These are phyloP conservation scores for Skeletonema menzelii DNA, from an alignment of 108 stramenopile species.

Conservation along the genomic window DNA sequence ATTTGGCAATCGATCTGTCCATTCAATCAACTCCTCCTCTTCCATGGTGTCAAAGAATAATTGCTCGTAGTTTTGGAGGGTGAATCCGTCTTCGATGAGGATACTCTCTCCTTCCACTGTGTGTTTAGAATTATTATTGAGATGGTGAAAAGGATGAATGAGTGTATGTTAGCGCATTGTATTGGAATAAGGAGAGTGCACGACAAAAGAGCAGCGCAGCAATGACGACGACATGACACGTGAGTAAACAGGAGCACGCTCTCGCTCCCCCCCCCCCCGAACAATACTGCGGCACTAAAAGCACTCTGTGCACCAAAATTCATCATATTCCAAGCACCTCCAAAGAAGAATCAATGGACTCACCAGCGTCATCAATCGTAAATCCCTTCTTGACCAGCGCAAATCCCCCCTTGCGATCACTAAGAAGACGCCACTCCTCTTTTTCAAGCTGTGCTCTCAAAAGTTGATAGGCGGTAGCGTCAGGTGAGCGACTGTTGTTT, in stretches of 20 bases:
- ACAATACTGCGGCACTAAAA: no score
- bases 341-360: not conserved
- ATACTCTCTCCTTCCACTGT: slow-evolving; percentile 1
- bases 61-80: not conserved
- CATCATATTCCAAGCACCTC: no score
- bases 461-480: not conserved
- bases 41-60: not conserved
- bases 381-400: not conserved
- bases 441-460: not conserved
- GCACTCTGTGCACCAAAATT: no score
- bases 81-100: not conserved
- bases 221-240: slow-evolving; percentile 1
- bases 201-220: not conserved
- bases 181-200: not conserved
- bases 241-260: not conserved
- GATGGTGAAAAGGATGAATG: no score
- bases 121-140: no score
- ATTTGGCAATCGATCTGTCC: not conserved
- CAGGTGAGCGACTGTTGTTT: not conserved
- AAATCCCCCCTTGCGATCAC: not conserved
- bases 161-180: no score
- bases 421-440: not conserved
- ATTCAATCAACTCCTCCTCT: not conserved
- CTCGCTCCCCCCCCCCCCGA: no score
- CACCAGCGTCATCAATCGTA: not conserved